Percentiles rank a stretch among this genome's conserved stretches.
phyloP scores from a whole-genome alignment of 805 yeast genomes.

The Lachancea fermentati region DNA sequence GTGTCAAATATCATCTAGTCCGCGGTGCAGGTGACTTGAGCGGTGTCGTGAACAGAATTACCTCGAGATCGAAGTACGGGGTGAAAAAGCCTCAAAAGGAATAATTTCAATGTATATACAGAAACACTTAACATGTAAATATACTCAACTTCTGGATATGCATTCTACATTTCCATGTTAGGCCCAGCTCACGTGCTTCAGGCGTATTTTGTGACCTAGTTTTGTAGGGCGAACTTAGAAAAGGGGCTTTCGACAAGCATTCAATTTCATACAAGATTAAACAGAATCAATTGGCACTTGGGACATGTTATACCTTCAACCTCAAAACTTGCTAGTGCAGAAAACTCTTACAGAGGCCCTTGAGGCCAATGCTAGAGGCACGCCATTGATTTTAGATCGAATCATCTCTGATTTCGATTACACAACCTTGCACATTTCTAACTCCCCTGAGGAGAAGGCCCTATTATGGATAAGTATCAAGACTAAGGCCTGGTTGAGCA shows the following conservation, averaged over 20 bases:
- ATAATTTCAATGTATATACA: background rate
- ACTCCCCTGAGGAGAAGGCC: slow-evolving; percentile 59
- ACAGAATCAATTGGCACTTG: too few relatives aligned
- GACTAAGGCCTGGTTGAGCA: slow-evolving; percentile 31
- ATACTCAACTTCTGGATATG: background rate
- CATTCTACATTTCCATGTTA: too few relatives aligned
- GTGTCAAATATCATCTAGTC: slow-evolving; percentile 90
- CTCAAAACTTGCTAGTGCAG: slow-evolving; percentile 75
- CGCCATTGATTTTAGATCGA: slow-evolving; percentile 58
- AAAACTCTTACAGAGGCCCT: slow-evolving; percentile 66
- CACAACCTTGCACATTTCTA: slow-evolving; percentile 88
- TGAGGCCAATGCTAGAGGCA: slow-evolving; percentile 24
- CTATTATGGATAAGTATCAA: slow-evolving; percentile 25
- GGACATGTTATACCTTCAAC: slow-evolving; percentile 77
- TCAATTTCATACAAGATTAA: too few relatives aligned
- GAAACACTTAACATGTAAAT: background rate
- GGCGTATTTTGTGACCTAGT: background rate
- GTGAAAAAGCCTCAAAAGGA: slow-evolving; percentile 70
- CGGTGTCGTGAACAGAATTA: slow-evolving; percentile 89
- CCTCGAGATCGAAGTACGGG: slow-evolving; percentile 91
- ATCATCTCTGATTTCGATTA: slow-evolving; percentile 92
- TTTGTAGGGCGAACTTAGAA: too few relatives aligned
- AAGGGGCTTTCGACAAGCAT: background rate
- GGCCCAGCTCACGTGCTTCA: background rate
- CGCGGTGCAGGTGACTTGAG: slow-evolving; percentile 91